Evolutionary conservation across 768 basidiomycete species (phyloP), one percentile per base, ranked within the genome.

Genomic region (Chalciporus sphaerocephalus): DNA sequence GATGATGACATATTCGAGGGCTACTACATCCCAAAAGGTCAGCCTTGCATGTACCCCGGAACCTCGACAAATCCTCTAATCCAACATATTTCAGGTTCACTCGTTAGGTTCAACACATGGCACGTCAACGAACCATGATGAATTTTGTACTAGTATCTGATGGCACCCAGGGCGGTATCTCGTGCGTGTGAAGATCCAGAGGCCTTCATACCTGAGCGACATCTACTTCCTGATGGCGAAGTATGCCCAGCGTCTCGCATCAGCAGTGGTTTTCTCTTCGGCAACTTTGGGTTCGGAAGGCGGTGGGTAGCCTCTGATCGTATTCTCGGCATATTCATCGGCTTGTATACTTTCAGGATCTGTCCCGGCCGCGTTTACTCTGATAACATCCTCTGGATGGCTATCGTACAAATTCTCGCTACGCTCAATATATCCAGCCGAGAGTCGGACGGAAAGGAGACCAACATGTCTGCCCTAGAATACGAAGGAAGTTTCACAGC

Each of bases 401-500:
- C 12, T 15, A 23, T 34, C 16, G 42, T 24, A n/a, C 42, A 35
- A 15, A 42, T 42, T 15, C 16, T 42, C 3, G 42, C 42, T 24
- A 34, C 42, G 16, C 16, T 42, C 32, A 23, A 22, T 1, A 42
- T 42, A 7, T 34, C 33, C 23, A 33, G 17, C 16, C 8, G 17
- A 17, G 33, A n/a, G 6, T 12, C 33, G 5, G 22, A 24, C 8
- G 32, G 13, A 34, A 18, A 17, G 30, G 16, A 17, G n/a, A 34
- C n/a, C 15, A n/a, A 32, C 9, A 32, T 32, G 30, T 32, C 30
- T 32, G 13, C 30, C 30, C 15, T 32, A n/a, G 36, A 20, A 10
- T 44, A 44, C 34, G 42, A 35, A 25, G 42, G 42, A 6, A 44
- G 24, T 36, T 44, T 36, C 34, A 44, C 42, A n/a, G 17, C 42